Evolutionary conservation across 306 rosid species (phyloP), one percentile per base, ranked within the genome.

Genomic region (Hippophae tibetana): DNA sequence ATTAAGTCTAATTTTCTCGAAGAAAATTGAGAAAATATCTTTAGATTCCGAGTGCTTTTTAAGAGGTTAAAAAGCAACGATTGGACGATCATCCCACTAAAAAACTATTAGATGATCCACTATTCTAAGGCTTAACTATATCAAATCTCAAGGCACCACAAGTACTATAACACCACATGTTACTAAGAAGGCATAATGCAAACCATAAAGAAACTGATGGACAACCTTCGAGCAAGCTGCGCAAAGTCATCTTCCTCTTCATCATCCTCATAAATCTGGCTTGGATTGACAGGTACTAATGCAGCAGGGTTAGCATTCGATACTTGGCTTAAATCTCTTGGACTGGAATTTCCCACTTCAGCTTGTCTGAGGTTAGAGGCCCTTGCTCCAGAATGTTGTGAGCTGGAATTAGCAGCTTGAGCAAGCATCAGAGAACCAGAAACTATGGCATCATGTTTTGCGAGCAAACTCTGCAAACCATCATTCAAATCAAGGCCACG

Each of bases 171-270:
- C 53, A 49, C 53, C 14, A 10, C 13, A 41, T 9, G 23, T 43
- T 43, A 57, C 52, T 7, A 7, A 26, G 41, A 55, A 68, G 56
- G 43, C 57, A 56, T 25, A 52, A 14, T 7, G 58, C 31, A 54
- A 12, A 27, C 49, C 69, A 62, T 68, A 31, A 31, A 31, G 38
- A 31, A 31, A 31, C 38, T 31, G 50, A 27, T 43, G 38, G 58
- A 50, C 64, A 57, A 88, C 99, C 99, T 93, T 76, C 94, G 84
- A 74, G 97, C 97, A 23, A 93, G 83, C 79, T 83, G 90, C 43
- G 86, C 95, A 72, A 93, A 93, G 69, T 86, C 99, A 73, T 93
- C 99, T 79, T 92, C 97, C 66, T 80, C 82, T 72, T 84, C 90
- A 41, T 83, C 97, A 49, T 87, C 92, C 60, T 87, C 96, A 54